Conservation (phyloP, 768 basidiomycete genomes). For the Lactifluus echinatus region DNA sequence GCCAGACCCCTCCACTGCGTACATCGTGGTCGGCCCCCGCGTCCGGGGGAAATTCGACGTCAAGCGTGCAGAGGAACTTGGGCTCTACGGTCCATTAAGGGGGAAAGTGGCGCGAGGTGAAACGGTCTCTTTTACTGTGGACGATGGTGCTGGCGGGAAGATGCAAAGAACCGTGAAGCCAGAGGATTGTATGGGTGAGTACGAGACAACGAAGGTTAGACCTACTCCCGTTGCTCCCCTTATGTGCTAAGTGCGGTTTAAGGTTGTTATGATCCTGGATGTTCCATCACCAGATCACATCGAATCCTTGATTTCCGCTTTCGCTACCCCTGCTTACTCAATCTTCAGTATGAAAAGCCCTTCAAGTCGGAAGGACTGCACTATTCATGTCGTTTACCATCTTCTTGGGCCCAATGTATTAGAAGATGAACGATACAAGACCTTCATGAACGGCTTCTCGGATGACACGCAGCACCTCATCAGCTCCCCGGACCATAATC, state of each 20-base stretch:
- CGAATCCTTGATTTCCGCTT: slow-evolving; percentile 39
- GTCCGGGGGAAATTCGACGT: slow-evolving; percentile 64
- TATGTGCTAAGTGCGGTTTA: background rate
- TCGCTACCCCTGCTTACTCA: slow-evolving; percentile 39
- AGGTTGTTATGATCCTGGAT: slow-evolving; percentile 66
- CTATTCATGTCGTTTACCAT: slow-evolving; percentile 55
- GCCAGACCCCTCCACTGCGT: slow-evolving; percentile 25
- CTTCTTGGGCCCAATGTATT: slow-evolving; percentile 63
- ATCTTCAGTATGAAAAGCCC: slow-evolving; percentile 38
- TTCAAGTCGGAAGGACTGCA: slow-evolving; percentile 34
- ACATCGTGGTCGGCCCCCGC: slow-evolving; percentile 36
- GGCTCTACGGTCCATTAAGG: slow-evolving; percentile 57
- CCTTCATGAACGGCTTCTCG: slow-evolving; percentile 65
- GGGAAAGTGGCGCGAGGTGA: slow-evolving; percentile 56
- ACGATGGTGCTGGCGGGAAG: slow-evolving; percentile 35
- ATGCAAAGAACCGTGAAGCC: slow-evolving; percentile 44
- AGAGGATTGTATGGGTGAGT: slow-evolving; percentile 51
- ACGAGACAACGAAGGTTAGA: slow-evolving; percentile 41
- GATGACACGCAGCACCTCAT: slow-evolving; percentile 64
- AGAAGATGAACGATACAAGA: slow-evolving; percentile 56
- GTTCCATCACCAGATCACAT: slow-evolving; percentile 56
- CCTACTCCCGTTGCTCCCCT: background rate
- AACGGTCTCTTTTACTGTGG: slow-evolving; percentile 45
- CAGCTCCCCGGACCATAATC: slow-evolving; percentile 49
- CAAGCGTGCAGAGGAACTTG: slow-evolving; percentile 51